These are phyloP conservation scores for Zasmidium cellare DNA, from an alignment of 2,329 filamentous ascomycete species.

Conservation along the genomic window DNA sequence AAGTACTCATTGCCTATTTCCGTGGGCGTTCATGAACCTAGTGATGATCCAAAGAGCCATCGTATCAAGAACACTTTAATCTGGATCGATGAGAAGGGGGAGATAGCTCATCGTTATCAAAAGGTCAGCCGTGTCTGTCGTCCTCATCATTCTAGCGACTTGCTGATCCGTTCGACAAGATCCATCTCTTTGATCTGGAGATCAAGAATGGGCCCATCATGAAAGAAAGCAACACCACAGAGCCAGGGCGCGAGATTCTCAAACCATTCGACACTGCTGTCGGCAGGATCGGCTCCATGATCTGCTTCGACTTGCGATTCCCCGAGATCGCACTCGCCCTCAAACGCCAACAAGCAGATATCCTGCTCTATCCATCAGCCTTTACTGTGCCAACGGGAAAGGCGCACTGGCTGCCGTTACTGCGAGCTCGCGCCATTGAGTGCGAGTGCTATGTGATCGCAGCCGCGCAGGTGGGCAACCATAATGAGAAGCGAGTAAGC, in stretches of 20 bases:
- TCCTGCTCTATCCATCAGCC: conserved; percentile 84
- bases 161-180: conserved; percentile 39
- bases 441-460: conserved; percentile 85
- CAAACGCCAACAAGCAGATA: conserved; percentile 65
- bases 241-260: conserved; percentile 64
- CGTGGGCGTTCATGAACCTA: conserved; percentile 83
- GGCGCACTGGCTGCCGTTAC: conserved; percentile 80
- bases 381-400: conserved; percentile 84
- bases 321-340: conserved; percentile 72
- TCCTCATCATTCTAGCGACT: too few species aligned
- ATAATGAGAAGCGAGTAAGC: conserved; percentile 73
- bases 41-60: conserved; percentile 45
- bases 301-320: conserved; percentile 91
- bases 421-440: conserved; percentile 82
- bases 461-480: conserved; percentile 74
- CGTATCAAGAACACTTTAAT: conserved; percentile 65
- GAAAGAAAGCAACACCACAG: conserved; percentile 67
- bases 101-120: conserved; percentile 69
- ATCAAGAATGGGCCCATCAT: conserved; percentile 58
- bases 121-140: conserved; percentile 51
- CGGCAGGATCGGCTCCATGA: conserved; percentile 74
- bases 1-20: conserved; percentile 69
- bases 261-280: conserved; percentile 71
- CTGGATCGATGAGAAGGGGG: conserved; percentile 64
- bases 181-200: conserved; percentile 70